These are phyloP conservation scores for Eucalyptus cloeziana DNA, from an alignment of 345 rosid species.

Conservation along the genomic window DNA sequence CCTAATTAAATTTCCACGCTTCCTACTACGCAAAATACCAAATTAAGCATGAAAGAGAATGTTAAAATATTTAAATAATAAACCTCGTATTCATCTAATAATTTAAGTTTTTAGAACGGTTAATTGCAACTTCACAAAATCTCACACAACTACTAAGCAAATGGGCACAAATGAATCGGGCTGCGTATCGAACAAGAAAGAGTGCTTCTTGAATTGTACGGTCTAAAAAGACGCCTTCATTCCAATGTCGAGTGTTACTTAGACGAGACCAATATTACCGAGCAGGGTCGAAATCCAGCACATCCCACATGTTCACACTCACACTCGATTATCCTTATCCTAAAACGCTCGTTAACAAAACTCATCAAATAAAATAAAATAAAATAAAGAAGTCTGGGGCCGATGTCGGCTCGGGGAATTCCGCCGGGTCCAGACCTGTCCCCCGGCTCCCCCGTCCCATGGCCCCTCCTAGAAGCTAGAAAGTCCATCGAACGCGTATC, in stretches of 20 bases:
- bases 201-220: background rate
- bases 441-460: background rate
- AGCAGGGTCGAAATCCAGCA: background rate
- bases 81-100: accelerated
- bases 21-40: too few species aligned
- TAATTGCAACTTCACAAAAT: too few species aligned
- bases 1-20: too few species aligned
- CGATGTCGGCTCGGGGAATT: background rate
- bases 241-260: background rate
- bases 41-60: too few species aligned
- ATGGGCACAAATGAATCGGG: background rate
- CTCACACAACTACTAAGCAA: background rate
- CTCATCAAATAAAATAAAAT: background rate
- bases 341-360: background rate
- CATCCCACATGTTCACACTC: background rate
- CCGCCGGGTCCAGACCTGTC: background rate
- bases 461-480: background rate
- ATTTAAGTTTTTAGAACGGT: too few species aligned
- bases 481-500: background rate
- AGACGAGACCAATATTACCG: background rate
- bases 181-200: background rate
- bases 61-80: too few species aligned
- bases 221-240: background rate
- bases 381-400: background rate
- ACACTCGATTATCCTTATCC: background rate